Base-by-base conservation (phyloP, 441 rosid genomes). In the Eruca vesicaria region DNA sequence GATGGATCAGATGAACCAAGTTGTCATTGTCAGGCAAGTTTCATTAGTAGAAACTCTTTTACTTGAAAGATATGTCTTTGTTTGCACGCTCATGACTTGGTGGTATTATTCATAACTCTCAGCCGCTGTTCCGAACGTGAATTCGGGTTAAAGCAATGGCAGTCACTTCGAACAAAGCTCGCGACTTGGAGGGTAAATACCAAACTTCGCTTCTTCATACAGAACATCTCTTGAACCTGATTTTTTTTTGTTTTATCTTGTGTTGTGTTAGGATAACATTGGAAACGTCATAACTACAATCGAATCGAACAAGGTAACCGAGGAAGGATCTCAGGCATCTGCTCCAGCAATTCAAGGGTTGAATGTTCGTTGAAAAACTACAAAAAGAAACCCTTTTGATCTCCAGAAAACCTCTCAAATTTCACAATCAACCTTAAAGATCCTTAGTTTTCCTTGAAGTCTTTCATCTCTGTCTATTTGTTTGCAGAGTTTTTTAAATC, bases 1-100 rank as follows among this genome's bases (percentile, higher is more conserved):
- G 84, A 92, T 96, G 91, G 98, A 96, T 80, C 98, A 96, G 86
- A 87, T 94, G 98, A 93, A 94, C 86, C 85, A 88, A 85, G 89
- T 82, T 72, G 86, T 90, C 65, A 75, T 90, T 77, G 94, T 94
- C 80, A 89, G 96, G 99, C 84, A 80, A 32, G 67, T 53, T 63
- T 3, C 43, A 55, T 68, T 36, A 16, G 33, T 63, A 19, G 4
- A 62, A 62, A 62, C 53, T 31, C 28, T 62, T 6, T 8, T 35
- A 50, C 21, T 48, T 67, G 4, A 4, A 48, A 2, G n/a, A 15
- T 26, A 18, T 58, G 41, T 32, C 0, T 50, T 41, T 71, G 9
- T 31, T 15, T 21, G 14, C 2, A 3, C 62, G 26, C 33, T 19
- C 62, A 26, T 57, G 14, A 41, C 11, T 10, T 68, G 57, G 50